Evolutionary conservation across 1,284 basidiomycete genomes (phyloP).

Genomic region (Irpex sp.): DNA sequence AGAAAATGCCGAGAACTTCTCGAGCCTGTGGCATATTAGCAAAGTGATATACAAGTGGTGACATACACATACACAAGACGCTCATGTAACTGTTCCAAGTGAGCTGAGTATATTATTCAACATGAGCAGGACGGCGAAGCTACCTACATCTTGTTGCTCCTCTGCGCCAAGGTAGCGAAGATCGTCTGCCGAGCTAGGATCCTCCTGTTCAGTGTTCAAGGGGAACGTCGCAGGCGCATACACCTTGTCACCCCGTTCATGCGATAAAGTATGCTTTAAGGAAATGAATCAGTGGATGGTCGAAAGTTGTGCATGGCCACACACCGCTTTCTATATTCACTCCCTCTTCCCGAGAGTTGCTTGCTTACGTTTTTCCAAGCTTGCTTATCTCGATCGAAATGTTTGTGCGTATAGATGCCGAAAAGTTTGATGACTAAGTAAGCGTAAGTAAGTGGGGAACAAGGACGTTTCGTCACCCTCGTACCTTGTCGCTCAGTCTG

Average conservation of each 20-base stretch:
- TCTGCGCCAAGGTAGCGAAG: constrained; percentile 32
- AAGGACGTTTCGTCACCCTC: neutral
- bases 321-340: constrained; percentile 48
- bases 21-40: constrained; percentile 37
- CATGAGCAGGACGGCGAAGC: neutral
- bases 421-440: constrained; percentile 51
- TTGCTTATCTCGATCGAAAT: constrained; percentile 43
- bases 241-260: constrained; percentile 38
- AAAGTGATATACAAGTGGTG: constrained; percentile 17
- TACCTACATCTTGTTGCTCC: constrained; percentile 40
- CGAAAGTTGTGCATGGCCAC: constrained; percentile 1
- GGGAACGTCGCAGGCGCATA: constrained; percentile 33
- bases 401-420: constrained; percentile 60
- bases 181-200: constrained; percentile 10
- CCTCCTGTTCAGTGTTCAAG: constrained; percentile 9
- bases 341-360: constrained; percentile 49
- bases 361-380: constrained; percentile 54
- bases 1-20: constrained; percentile 65
- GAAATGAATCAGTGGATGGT: neutral
- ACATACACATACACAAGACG: constrained; percentile 43
- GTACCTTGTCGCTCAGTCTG: constrained; percentile 54
- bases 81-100: constrained; percentile 41
- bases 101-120: neutral
- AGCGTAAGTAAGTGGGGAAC: neutral
- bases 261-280: constrained; percentile 39